Conservation (phyloP, 768 basidiomycete species). For the Mycena rosella region DNA sequence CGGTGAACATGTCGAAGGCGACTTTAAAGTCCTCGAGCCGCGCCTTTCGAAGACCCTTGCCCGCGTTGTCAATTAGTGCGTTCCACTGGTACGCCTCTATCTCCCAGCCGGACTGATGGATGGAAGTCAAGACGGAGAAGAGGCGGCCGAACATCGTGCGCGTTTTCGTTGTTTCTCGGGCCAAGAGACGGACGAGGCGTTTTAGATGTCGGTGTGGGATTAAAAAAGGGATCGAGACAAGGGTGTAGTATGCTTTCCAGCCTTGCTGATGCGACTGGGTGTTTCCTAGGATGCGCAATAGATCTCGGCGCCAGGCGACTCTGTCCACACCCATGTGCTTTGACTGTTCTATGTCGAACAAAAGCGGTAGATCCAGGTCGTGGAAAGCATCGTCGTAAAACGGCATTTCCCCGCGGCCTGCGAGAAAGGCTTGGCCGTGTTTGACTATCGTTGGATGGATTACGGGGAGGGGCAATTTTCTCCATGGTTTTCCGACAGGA, state of each 20-base stretch:
- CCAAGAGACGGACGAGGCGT: slow-evolving; percentile 71
- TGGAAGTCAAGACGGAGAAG: slow-evolving; percentile 72
- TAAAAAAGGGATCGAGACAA: slow-evolving; percentile 41
- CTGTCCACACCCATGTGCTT: slow-evolving; percentile 20
- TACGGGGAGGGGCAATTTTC: slow-evolving; percentile 26
- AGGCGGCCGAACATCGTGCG: slow-evolving; percentile 73
- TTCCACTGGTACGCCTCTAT: slow-evolving; percentile 83
- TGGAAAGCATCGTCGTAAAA: slow-evolving; percentile 36
- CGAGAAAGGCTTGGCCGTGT: slow-evolving; percentile 19
- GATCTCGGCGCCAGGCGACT: slow-evolving; percentile 34
- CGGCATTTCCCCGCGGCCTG: slow-evolving; percentile 15
- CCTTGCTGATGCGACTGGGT: slow-evolving; percentile 49
- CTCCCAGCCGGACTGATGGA: slow-evolving; percentile 67
- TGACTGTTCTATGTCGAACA: slow-evolving; percentile 28
- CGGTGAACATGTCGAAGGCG: slow-evolving; percentile 70
- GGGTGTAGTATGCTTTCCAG: slow-evolving; percentile 59
- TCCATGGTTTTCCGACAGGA: slow-evolving; percentile 46
- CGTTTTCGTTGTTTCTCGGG: slow-evolving; percentile 65
- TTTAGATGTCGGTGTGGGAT: slow-evolving; percentile 61
- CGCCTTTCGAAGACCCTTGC: slow-evolving; percentile 73
- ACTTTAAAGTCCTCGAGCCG: slow-evolving; percentile 68
- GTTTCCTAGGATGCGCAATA: slow-evolving; percentile 48
- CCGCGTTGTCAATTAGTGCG: slow-evolving; percentile 75
- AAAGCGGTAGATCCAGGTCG: slow-evolving; percentile 27
- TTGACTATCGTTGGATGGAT: slow-evolving; percentile 28